Percentiles rank a stretch among this genome's conserved stretches.
Evolutionary conservation across 257 asterid genomes (phyloP).

Genomic region (Cinchona pubescens): DNA sequence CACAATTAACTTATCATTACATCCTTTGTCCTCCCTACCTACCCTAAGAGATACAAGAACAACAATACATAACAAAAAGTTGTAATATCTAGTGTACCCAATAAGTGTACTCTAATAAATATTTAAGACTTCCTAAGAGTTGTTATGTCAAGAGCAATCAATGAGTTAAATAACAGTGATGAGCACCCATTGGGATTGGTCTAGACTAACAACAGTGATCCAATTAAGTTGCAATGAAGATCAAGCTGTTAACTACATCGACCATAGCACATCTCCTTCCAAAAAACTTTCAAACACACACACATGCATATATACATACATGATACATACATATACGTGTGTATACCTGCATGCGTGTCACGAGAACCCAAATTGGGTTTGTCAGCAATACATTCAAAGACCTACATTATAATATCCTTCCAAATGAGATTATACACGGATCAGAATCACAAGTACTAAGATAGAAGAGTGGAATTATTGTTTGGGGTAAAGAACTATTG

Average conservation of each 20-base stretch:
- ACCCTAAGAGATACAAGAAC: neutral
- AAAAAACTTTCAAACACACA: neutral
- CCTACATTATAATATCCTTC: slow-evolving; percentile 34
- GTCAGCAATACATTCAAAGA: slow-evolving; percentile 75
- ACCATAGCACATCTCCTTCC: neutral
- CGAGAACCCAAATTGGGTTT: slow-evolving; percentile 91
- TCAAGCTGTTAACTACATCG: neutral
- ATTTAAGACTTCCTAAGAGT: neutral
- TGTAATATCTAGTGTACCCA: neutral
- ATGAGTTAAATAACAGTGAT: neutral
- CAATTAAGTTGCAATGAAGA: neutral
- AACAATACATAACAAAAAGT: neutral
- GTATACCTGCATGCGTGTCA: slow-evolving; percentile 92
- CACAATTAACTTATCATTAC: neutral
- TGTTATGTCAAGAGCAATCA: neutral
- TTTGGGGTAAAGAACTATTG: neutral
- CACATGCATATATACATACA: neutral
- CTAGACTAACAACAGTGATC: neutral
- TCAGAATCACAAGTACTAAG: neutral
- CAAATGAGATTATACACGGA: slow-evolving; percentile 1
- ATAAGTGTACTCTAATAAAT: neutral
- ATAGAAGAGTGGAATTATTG: neutral
- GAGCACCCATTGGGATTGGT: neutral
- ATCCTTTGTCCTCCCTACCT: neutral
- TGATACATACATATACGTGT: neutral